phyloP scores from a whole-genome alignment of 768 basidiomycete genomes.

The Pisolithus microcarpus region DNA sequence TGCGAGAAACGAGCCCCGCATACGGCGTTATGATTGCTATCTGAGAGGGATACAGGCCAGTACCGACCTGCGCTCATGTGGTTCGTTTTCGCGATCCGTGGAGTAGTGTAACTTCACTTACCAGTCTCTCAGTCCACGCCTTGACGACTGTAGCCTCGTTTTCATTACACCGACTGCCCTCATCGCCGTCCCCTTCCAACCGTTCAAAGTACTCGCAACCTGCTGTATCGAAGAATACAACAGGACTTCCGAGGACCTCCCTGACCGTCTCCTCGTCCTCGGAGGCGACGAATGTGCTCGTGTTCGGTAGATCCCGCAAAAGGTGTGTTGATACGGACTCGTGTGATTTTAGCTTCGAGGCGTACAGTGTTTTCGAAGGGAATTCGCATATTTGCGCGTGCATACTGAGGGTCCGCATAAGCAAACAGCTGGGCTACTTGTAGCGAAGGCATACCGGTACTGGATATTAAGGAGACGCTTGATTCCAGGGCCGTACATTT shows the following conservation, averaged over 20 bases:
- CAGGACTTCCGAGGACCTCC: conserved; percentile 67
- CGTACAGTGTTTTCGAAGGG: conserved; percentile 78
- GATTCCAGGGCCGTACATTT: conserved; percentile 75
- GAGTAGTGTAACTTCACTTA: conserved; percentile 27
- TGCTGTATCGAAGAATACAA: conserved; percentile 92
- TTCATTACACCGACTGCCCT: conserved; percentile 89
- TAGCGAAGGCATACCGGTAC: conserved; percentile 56
- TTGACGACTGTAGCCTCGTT: conserved; percentile 87
- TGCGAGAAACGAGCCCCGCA: conserved; percentile 12
- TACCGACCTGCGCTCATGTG: conserved; percentile 37
- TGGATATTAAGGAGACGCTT: conserved; percentile 87
- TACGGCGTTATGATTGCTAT: conserved; percentile 88
- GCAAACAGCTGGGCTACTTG: not conserved
- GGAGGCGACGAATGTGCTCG: conserved; percentile 26
- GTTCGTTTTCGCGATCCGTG: not conserved
- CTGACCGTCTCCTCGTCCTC: conserved; percentile 58
- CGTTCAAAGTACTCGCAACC: conserved; percentile 93
- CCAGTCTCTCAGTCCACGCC: conserved; percentile 76
- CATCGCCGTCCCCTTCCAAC: conserved; percentile 69
- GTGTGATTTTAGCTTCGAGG: conserved; percentile 61
- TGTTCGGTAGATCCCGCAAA: conserved; percentile 60
- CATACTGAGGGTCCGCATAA: conserved; percentile 52
- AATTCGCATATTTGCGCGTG: conserved; percentile 79
- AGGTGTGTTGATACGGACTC: conserved; percentile 64
- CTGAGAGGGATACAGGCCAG: conserved; percentile 58